Conservation (phyloP, 495 filamentous ascomycete species). For the Tuber borchii region DNA sequence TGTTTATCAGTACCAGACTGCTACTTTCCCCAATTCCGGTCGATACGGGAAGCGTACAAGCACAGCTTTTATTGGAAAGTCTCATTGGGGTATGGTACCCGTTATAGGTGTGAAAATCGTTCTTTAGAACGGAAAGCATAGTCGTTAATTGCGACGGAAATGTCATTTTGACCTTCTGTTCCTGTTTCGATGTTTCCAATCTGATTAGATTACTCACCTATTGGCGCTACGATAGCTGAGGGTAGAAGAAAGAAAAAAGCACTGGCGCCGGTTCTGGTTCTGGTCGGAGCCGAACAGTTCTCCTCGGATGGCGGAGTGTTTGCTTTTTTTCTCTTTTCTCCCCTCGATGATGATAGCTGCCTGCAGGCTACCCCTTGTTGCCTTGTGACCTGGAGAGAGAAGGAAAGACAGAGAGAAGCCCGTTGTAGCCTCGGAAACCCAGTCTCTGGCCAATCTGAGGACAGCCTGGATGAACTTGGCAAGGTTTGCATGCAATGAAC, state of each 20-base stretch:
- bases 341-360: background rate
- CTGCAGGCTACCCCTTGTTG: background rate
- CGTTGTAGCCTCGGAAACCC: too few relatives aligned
- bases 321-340: background rate
- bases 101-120: background rate
- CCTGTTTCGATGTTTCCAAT: background rate
- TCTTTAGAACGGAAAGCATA: background rate
- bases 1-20: background rate
- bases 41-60: background rate
- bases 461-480: too few relatives aligned
- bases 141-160: background rate
- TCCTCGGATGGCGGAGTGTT: constrained; percentile 5
- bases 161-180: background rate
- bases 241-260: background rate
- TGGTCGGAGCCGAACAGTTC: background rate
- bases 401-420: background rate
- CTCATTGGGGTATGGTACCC: background rate
- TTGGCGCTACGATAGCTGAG: background rate
- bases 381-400: background rate
- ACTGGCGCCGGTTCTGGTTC: background rate
- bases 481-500: too few relatives aligned
- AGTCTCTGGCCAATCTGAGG: too few relatives aligned
- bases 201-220: background rate
- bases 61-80: background rate
- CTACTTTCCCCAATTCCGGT: background rate